These are phyloP conservation scores for Melanogaster broomeanus DNA, from an alignment of 768 basidiomycete species.

Conservation along the genomic window DNA sequence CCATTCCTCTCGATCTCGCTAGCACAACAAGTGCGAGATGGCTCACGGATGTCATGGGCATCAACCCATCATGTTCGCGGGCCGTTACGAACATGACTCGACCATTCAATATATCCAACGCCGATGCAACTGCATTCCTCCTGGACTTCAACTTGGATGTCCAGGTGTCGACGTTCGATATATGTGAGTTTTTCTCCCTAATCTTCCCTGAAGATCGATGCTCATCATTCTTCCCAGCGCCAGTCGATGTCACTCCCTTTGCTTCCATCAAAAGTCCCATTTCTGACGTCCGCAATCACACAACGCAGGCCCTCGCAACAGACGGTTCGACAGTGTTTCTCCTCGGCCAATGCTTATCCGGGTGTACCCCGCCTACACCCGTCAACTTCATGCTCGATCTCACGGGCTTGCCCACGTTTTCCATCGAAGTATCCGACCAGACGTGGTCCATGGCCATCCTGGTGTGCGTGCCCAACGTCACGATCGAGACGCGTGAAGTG, in stretches of 20 bases:
- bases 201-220: neutral
- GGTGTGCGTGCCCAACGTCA: too few relatives aligned
- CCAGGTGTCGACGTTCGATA: neutral
- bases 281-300: constrained; percentile 18
- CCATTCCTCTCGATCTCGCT: constrained; percentile 17
- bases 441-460: too few relatives aligned
- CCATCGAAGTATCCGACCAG: too few relatives aligned
- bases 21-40: constrained; percentile 23
- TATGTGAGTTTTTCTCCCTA: constrained; percentile 8
- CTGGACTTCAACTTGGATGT: constrained; percentile 20
- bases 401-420: constrained; percentile 11
- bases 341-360: constrained; percentile 19
- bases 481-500: constrained; percentile 29
- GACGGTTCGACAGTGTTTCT: too few relatives aligned
- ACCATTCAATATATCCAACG: constrained; percentile 10
- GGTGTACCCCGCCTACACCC: too few relatives aligned
- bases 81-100: constrained; percentile 26
- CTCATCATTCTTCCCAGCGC: too few relatives aligned
- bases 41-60: constrained; percentile 27
- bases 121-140: constrained; percentile 17
- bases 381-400: constrained; percentile 12
- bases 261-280: constrained; percentile 9
- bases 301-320: constrained; percentile 14
- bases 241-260: too few relatives aligned
- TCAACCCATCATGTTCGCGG: constrained; percentile 31